Conservation (phyloP, 2,329 filamentous ascomycete genomes). For the Claviceps pusilla region DNA sequence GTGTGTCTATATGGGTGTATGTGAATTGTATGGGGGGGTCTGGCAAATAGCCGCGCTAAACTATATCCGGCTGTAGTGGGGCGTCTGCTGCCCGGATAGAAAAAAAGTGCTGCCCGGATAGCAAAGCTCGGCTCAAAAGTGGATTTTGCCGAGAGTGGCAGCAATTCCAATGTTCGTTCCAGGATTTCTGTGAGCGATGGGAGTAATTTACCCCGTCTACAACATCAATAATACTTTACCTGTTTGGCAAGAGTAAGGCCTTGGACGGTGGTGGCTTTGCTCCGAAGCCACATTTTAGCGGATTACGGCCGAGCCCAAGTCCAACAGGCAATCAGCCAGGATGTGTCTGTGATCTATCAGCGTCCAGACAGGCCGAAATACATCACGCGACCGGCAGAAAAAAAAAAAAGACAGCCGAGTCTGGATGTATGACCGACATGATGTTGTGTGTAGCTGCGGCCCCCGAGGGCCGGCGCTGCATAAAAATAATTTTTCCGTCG, state of each 20-base stretch:
- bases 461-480: no score
- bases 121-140: not conserved
- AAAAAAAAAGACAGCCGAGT: not conserved
- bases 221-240: no score
- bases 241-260: no score
- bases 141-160: conserved; percentile 2
- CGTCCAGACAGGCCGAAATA: not conserved
- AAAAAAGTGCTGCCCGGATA: no score
- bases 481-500: no score
- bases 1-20: no score
- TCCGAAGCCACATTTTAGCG: not conserved
- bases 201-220: not conserved
- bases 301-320: not conserved
- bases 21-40: no score
- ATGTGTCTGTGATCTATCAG: not conserved
- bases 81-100: no score
- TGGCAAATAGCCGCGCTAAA: no score
- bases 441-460: no score
- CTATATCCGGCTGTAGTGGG: no score
- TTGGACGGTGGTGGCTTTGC: not conserved
- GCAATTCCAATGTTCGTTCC: not conserved
- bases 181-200: not conserved
- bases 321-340: not conserved
- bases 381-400: not conserved
- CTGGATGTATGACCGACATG: no score